Base-by-base conservation (phyloP, 2,329 filamentous ascomycete species). In the Fusarium sp. region DNA sequence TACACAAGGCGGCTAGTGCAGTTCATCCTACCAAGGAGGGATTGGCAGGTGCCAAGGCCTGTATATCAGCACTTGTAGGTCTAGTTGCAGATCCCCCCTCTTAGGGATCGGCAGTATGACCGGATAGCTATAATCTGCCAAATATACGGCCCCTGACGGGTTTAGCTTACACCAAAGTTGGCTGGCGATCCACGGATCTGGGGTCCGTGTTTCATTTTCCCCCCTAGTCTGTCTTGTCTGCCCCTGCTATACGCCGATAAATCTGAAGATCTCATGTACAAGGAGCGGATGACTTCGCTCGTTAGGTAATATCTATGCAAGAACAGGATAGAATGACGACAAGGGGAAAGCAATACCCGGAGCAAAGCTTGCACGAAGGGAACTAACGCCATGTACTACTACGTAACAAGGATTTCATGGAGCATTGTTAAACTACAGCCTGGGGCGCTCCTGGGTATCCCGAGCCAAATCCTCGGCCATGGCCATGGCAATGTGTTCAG, bases 391-490 rank as follows among this genome's bases (percentile, higher is more conserved):
- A 18, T 36, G 12, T 14, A 24, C 6, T 22, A 13, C 28, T 28
- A 18, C 6, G 7, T 8, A 13, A 7, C 11, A 14, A 14, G 7
- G 5, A 10, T 18, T 14, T 8, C 12, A 9, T 13, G 6, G 4
- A n/a, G 17, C 11, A 39, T 28, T 18, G 3, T 13, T 20, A 22
- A 18, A n/a, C 18, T 59, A 62, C 30, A 62, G 12, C 5, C 59
- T 62, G 5, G 59, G 20, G 4, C 36, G 48, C 30, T 56, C 48
- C 24, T 35, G 48, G 4, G 10, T 36, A 11, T 45, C n/a, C 4
- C 10, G 11, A 12, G 38, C 20, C n/a, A 56, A 14, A 1, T 56
- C 48, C 2, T 28, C 14, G 1, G 15, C 30, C 38, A 62, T 9
- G 3, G 48, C 24, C 11, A 17, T 45, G 38, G 14, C 24, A 45